A percentile compares a stretch with the other conserved stretches of the same genome.
phyloP scores from a whole-genome alignment of 1,284 basidiomycete genomes.

The Apiotrichum brassicae region DNA sequence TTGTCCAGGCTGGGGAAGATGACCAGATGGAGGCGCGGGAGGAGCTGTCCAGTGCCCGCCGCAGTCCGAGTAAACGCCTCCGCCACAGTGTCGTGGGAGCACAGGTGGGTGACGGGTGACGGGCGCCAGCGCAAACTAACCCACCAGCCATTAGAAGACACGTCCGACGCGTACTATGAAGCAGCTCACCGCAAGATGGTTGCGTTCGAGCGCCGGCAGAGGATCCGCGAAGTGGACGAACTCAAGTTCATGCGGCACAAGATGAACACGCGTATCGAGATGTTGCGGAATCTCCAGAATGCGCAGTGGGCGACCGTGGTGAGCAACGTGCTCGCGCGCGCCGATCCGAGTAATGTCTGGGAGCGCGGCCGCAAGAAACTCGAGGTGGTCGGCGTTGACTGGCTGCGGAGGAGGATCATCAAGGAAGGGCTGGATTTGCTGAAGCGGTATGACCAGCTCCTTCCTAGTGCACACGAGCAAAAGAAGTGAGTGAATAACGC shows the following conservation, averaged over 20 bases:
- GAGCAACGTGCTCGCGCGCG: constrained; percentile 13
- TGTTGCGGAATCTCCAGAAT: constrained; percentile 54
- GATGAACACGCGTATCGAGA: constrained; percentile 78
- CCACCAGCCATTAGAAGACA: constrained; percentile 58
- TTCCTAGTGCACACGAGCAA: constrained; percentile 9
- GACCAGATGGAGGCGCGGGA: constrained; percentile 39
- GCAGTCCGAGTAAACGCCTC: constrained; percentile 28
- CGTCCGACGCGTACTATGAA: constrained; percentile 76
- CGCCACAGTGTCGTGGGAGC: constrained; percentile 19
- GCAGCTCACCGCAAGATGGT: constrained; percentile 79
- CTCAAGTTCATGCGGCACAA: constrained; percentile 85
- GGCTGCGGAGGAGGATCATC: constrained; percentile 36
- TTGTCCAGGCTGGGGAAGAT: constrained; percentile 36
- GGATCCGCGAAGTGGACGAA: constrained; percentile 80
- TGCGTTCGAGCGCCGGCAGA: constrained; percentile 73
- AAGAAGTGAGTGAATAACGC: constrained; percentile 27
- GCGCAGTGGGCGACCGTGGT: constrained; percentile 29
- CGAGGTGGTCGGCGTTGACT: constrained; percentile 26
- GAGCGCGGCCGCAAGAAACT: constrained; percentile 32
- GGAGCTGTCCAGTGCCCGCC: constrained; percentile 21
- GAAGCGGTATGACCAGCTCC: constrained; percentile 24
- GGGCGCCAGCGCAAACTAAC: no score
- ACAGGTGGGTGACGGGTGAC: constrained; percentile 17
- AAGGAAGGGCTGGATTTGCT: constrained; percentile 41
- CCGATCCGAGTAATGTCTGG: constrained; percentile 17